Conservation (phyloP, 768 basidiomycete species). For the Russula lepida region DNA sequence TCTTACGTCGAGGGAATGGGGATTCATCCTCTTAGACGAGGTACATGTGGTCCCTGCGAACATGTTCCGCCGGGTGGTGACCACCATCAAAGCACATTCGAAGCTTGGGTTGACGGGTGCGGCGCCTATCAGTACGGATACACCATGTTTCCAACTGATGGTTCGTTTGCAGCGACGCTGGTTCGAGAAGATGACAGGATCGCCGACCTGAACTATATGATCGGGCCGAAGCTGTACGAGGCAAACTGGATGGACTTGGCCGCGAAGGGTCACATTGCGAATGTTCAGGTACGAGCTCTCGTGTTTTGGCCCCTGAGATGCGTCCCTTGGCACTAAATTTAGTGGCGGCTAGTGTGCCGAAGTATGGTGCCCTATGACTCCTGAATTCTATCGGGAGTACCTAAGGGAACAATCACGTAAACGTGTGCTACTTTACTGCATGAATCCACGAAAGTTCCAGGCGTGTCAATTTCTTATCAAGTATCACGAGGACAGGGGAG, state of each 20-base stretch:
- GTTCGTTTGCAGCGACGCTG: constrained; percentile 63
- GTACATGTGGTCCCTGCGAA: constrained; percentile 98
- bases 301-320: not conserved
- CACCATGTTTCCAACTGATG: not conserved
- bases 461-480: constrained; percentile 98
- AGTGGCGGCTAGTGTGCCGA: constrained; percentile 73
- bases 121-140: constrained; percentile 20
- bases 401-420: constrained; percentile 87
- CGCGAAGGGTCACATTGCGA: constrained; percentile 98
- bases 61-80: constrained; percentile 97
- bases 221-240: constrained; percentile 98
- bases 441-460: constrained; percentile 99
- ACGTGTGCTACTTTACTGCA: constrained; percentile 94
- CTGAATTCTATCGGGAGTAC: constrained; percentile 98
- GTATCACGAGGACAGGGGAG: constrained; percentile 94
- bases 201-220: constrained; percentile 96
- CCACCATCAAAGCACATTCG: constrained; percentile 97
- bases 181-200: constrained; percentile 99
- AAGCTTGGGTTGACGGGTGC: constrained; percentile 94
- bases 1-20: constrained; percentile 96
- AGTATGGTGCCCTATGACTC: constrained; percentile 99
- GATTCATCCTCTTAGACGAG: constrained; percentile 94
- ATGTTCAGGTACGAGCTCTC: constrained; percentile 75
- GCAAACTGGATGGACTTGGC: constrained; percentile 99
- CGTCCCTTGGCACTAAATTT: constrained; percentile 6